Evolutionary conservation across 2,329 filamentous ascomycete species (phyloP), one percentile per base, ranked within the genome.

Genomic region (Pseudocercospora musae): DNA sequence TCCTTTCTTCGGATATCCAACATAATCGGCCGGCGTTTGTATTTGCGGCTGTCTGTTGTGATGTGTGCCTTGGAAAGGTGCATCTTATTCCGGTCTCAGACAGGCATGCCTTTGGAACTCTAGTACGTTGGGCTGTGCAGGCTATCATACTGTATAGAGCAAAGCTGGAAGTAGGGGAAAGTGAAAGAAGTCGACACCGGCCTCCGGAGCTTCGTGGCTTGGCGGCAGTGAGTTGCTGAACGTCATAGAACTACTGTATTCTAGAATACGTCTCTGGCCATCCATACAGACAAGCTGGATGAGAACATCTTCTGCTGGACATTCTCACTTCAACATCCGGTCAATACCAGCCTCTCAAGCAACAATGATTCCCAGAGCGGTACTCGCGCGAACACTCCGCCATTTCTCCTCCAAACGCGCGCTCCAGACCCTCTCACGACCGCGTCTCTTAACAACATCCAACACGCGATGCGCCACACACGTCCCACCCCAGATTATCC

Each of bases 381-480:
- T 68, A 48, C 61, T 65, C 40, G 57, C 66, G 25, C 60, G 62
- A 60, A 55, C 62, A 29, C 52, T 65, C 40, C 71, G 65, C 60
- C 69, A 59, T 57, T 56, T 29, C 58, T 57, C 56, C 21, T 42
- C 58, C 58, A 59, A 56, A 64, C 64, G 62, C 50, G 54, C 64
- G 29, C 60, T 64, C 48, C 62, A 64, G 48, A 66, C 68, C 20
- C 62, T 62, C 63, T 66, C 64, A 56, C 57, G 55, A 50, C 62
- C 62, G 42, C 62, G 58, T 37, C 60, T 59, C 15, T 57, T 59
- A 25, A 60, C 62, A 49, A 63, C 65, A 54, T 61, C 42, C 53
- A 60, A 53, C 23, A 62, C 62, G 48, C 59, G 66, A 37, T 57
- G 18, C 31, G 72, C 70, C 46, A 71, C 71, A 18, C 71, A 70